These are phyloP conservation scores for Ulota crispa DNA, from an alignment of 225 moss, liverwort and hornwort genomes.

Conservation along the genomic window DNA sequence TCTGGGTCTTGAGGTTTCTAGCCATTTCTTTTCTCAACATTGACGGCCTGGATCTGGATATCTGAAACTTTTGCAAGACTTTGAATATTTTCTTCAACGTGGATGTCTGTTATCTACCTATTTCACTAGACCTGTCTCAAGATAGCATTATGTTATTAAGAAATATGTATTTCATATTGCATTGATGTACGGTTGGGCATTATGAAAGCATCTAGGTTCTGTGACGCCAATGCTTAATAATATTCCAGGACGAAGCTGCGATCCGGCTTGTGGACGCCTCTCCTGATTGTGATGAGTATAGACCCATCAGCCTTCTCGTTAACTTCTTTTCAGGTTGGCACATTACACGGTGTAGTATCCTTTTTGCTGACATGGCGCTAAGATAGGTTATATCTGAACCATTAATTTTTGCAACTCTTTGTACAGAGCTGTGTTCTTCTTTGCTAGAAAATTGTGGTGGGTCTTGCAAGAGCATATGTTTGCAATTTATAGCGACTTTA, in stretches of 20 bases:
- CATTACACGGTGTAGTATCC: not conserved
- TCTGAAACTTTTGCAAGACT: not conserved
- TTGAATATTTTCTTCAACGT: not conserved
- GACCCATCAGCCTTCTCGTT: constrained; percentile 82
- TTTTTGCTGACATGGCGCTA: not conserved
- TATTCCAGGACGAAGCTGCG: constrained; percentile 88
- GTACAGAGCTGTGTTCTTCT: not conserved
- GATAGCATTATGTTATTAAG: not conserved
- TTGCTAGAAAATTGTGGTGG: not conserved
- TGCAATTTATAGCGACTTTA: not conserved
- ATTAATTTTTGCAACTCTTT: not conserved
- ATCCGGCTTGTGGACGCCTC: constrained; percentile 70
- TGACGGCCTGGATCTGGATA: not conserved
- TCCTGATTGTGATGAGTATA: constrained; percentile 75
- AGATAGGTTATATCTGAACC: not conserved
- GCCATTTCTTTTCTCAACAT: not conserved
- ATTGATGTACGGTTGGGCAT: not conserved
- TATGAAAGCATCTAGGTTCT: not conserved
- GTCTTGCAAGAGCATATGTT: not conserved
- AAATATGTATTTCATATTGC: not conserved
- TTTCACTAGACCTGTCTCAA: not conserved
- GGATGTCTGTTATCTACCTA: not conserved
- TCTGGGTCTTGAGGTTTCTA: constrained; percentile 5
- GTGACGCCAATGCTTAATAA: not conserved
- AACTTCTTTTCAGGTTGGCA: constrained; percentile 86